Conservation (phyloP, 1,284 basidiomycete genomes). For the Malassezia brasiliensis region DNA sequence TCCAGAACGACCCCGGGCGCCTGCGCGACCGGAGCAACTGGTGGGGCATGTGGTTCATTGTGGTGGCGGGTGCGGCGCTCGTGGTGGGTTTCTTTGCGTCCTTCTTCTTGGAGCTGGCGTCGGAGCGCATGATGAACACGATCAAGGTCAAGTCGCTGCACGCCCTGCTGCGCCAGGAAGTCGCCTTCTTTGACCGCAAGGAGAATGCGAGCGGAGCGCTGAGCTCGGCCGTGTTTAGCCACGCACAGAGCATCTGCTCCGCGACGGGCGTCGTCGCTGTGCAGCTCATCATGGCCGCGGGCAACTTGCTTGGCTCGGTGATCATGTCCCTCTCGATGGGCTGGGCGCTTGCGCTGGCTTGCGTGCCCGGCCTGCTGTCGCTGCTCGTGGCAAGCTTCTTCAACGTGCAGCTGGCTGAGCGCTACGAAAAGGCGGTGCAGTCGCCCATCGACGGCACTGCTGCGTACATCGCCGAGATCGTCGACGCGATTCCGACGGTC, state of each 20-base stretch:
- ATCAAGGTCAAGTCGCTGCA: slow-evolving; percentile 31
- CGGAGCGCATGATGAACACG: slow-evolving; percentile 30
- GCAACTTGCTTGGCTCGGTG: slow-evolving; percentile 48
- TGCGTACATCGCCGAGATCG: slow-evolving; percentile 49
- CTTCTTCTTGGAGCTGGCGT: slow-evolving; percentile 37
- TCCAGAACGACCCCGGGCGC: slow-evolving; percentile 20
- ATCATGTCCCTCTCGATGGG: slow-evolving; percentile 49
- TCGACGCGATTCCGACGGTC: slow-evolving; percentile 50
- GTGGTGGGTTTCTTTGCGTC: slow-evolving; percentile 27
- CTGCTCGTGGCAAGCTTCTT: slow-evolving; percentile 33
- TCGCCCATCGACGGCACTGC: slow-evolving; percentile 36
- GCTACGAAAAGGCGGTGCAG: slow-evolving; percentile 40
- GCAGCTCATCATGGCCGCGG: slow-evolving; percentile 43
- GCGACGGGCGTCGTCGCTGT: slow-evolving; percentile 49
- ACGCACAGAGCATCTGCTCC: slow-evolving; percentile 48
- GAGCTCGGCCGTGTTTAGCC: slow-evolving; percentile 46
- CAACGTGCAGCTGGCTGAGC: slow-evolving; percentile 46
- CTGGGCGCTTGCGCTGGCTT: slow-evolving; percentile 48
- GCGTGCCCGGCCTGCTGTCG: slow-evolving; percentile 44
- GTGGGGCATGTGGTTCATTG: slow-evolving; percentile 37
- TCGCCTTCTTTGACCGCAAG: slow-evolving; percentile 43
- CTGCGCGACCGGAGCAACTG: slow-evolving; percentile 22
- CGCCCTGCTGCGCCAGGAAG: slow-evolving; percentile 37
- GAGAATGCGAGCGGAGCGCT: slow-evolving; percentile 49
- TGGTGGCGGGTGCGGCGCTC: slow-evolving; percentile 26